These are phyloP conservation scores for Diplodia sapinea DNA, from an alignment of 2,329 filamentous ascomycete species.

Conservation along the genomic window DNA sequence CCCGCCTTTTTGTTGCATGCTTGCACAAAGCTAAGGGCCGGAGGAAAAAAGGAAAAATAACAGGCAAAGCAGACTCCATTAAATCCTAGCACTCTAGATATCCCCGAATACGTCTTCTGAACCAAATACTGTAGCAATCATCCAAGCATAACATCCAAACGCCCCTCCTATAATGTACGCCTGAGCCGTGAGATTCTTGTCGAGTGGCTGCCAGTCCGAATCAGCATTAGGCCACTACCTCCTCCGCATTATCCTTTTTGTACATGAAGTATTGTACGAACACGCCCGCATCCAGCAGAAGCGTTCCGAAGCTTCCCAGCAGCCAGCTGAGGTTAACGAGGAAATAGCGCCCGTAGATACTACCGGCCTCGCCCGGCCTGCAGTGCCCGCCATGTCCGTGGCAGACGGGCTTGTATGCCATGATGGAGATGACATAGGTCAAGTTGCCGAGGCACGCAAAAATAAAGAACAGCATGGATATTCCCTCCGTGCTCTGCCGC, in stretches of 20 bases:
- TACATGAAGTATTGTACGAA: constrained; percentile 95
- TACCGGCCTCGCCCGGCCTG: constrained; percentile 66
- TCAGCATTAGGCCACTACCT: background rate
- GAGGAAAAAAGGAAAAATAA: background rate
- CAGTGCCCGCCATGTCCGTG: constrained; percentile 55
- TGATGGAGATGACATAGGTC: constrained; percentile 89
- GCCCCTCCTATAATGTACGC: background rate
- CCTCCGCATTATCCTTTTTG: constrained; percentile 42
- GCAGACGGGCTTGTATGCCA: constrained; percentile 84
- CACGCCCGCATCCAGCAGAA: constrained; percentile 82
- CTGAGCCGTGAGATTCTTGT: background rate
- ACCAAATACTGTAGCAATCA: background rate
- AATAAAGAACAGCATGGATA: constrained; percentile 92
- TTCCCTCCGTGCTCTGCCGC: constrained; percentile 89
- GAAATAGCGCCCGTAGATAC: constrained; percentile 79
- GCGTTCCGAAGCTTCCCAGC: constrained; percentile 83
- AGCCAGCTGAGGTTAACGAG: constrained; percentile 92
- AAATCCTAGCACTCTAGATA: background rate
- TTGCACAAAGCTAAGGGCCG: background rate
- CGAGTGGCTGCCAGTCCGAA: background rate
- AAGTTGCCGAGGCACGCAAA: constrained; percentile 96
- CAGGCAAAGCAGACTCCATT: background rate
- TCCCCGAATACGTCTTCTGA: background rate
- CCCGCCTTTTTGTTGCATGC: background rate
- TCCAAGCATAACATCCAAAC: background rate